Evolutionary conservation across 306 rosid species (phyloP), one percentile per base, ranked within the genome.

Genomic region (Cucumis hystrix): DNA sequence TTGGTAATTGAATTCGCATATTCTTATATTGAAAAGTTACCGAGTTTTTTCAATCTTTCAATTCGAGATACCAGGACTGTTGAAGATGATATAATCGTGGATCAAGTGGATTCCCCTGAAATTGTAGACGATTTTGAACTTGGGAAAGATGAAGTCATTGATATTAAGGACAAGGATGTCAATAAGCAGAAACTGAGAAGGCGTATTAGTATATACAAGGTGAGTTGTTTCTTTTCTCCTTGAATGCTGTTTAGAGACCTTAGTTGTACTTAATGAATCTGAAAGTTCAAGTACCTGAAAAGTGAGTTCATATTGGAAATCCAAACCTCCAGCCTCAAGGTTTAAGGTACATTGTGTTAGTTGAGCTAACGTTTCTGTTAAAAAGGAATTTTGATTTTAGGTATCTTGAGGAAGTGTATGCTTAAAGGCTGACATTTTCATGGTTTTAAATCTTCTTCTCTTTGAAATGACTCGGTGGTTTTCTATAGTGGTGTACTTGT

Each of bases 101-200:
- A 92, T 85, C 96, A 86, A 3, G 91, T 83, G 60, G 96, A 90
- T 20, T 57, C 89, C 4, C 91, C 96, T 13, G 97, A 95, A 80
- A 88, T 95, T 72, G 67, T 95, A 1, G 98, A 95, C 78, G 97
- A 92, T 82, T 92, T 95, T 72, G 98, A 95, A 79, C 85, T 89
- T 69, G 93, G 93, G 57, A 87, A 82, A 63, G 88, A 92, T 33
- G 97, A 95, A 80, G 91, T 86, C 83, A 87, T 90, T 52, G 92
- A 89, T 57, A 90, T 91, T 77, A 90, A 89, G 78, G 97, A 90
- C 61, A 90, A 82, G 84, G 86, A 83, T 45, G 91, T 85, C 77
- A 92, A 95, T 80, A 87, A 92, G 76, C 89, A 80, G 67, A 92
- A 94, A 76, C 66, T 89, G 83, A 85, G 80, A 77, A 90, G 93